These are phyloP conservation scores for Alternaria arborescens DNA, from an alignment of 2,329 filamentous ascomycete genomes.

Conservation along the genomic window DNA sequence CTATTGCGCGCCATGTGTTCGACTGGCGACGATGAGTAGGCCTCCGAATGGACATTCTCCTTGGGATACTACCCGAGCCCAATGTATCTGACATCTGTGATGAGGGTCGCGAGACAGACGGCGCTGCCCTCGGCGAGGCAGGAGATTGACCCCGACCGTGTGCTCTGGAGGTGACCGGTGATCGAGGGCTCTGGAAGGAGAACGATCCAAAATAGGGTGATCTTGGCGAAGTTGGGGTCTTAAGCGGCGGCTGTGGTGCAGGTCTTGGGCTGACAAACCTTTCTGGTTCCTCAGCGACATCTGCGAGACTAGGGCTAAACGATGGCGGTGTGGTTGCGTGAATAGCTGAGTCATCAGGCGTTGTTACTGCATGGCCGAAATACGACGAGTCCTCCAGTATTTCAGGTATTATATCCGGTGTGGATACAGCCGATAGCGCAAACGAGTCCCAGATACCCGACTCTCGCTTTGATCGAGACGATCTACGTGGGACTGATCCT, in stretches of 20 bases:
- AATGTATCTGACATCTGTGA: constrained; percentile 57
- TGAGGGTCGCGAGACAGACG: constrained; percentile 41
- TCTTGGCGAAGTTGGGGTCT: constrained; percentile 35
- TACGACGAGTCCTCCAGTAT: constrained; percentile 42
- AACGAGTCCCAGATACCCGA: constrained; percentile 47
- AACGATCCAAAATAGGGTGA: constrained; percentile 41
- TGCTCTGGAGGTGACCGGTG: constrained; percentile 24
- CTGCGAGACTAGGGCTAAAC: constrained; percentile 50
- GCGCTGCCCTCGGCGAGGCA: constrained; percentile 32
- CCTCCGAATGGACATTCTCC: constrained; percentile 33
- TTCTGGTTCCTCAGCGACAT: constrained; percentile 50
- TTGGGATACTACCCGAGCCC: constrained; percentile 51
- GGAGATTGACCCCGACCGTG: constrained; percentile 35
- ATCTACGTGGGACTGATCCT: constrained; percentile 1
- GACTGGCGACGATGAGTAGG: constrained; percentile 40
- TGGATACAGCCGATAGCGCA: constrained; percentile 28
- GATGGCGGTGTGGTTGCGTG: constrained; percentile 50
- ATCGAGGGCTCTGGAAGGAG: constrained; percentile 37
- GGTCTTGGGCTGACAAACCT: constrained; percentile 45
- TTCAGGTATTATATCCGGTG: constrained; percentile 31
- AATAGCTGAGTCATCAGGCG: constrained; percentile 53
- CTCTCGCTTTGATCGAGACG: constrained; percentile 35
- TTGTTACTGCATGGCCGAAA: constrained; percentile 53
- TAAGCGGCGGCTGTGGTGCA: constrained; percentile 43
- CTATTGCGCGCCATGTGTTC: constrained; percentile 48